Conservation (phyloP, 208 protist genomes). For the Cochliopodium minus region DNA sequence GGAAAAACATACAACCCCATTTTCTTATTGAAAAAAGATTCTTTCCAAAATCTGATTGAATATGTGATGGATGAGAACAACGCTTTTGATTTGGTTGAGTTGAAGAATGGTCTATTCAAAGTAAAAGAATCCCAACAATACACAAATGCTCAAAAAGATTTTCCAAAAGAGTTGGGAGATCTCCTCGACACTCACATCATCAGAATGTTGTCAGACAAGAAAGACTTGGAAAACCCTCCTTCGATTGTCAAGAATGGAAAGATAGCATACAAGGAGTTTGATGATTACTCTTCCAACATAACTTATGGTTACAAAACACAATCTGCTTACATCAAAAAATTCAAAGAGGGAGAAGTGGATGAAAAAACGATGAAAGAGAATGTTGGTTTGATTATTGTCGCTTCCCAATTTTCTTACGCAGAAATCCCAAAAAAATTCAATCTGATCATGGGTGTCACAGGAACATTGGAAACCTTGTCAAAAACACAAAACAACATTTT, state of each 20-base stretch:
- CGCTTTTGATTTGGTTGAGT: background rate
- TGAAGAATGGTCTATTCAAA: too few species aligned
- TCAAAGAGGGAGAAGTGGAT: constrained; percentile 6
- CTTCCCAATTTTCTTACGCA: constrained; percentile 18
- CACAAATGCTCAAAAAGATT: background rate
- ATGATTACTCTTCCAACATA: constrained; percentile 12
- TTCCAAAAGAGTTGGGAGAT: constrained; percentile 1
- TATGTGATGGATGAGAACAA: constrained; percentile 4
- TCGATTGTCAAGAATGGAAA: constrained; percentile 10
- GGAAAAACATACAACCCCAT: constrained; percentile 19
- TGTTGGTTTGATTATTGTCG: constrained; percentile 11
- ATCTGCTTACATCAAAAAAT: constrained; percentile 14
- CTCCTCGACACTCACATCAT: constrained; percentile 5
- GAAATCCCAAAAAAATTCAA: constrained; percentile 15
- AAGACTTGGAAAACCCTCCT: background rate
- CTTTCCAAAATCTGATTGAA: constrained; percentile 9
- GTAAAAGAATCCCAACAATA: constrained; percentile 1
- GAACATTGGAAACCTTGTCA: constrained; percentile 12
- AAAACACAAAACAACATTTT: constrained; percentile 8
- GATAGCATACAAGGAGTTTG: constrained; percentile 21
- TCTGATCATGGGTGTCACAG: constrained; percentile 19
- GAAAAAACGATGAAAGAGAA: background rate
- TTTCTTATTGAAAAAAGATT: background rate
- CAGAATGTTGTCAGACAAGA: constrained; percentile 12
- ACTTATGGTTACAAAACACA: constrained; percentile 19